Percentiles rank a stretch among this genome's conserved stretches.
Evolutionary conservation across 805 yeast genomes (phyloP).

Genomic region (Kurtzmaniella cleridarum): DNA sequence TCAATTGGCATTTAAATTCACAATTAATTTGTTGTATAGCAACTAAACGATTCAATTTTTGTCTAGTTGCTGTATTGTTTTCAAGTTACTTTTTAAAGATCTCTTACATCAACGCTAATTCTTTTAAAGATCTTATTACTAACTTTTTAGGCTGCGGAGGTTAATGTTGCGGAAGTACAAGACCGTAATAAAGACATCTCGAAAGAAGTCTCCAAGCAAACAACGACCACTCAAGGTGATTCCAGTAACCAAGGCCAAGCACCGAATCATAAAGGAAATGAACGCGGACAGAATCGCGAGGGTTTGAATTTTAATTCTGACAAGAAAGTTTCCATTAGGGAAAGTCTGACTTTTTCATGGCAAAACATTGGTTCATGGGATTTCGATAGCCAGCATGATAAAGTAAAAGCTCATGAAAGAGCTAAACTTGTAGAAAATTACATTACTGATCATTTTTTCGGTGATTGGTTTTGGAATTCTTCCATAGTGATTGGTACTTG

Average conservation of each 20-base stretch:
- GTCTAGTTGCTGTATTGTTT: no score
- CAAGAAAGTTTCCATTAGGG: slow-evolving; percentile 19
- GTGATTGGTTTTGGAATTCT: slow-evolving; percentile 70
- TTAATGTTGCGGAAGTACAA: slow-evolving; percentile 10
- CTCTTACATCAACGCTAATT: no score
- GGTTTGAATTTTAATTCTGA: slow-evolving; percentile 1
- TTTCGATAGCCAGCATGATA: slow-evolving; percentile 14
- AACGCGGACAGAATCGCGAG: not conserved
- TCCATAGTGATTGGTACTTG: slow-evolving; percentile 63
- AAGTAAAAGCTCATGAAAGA: slow-evolving; percentile 17
- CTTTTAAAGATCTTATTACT: no score
- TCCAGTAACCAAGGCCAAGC: slow-evolving; percentile 1
- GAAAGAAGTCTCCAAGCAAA: slow-evolving; percentile 6
- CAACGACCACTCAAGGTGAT: slow-evolving; percentile 14
- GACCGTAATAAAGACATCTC: slow-evolving; percentile 12
- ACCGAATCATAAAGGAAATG: not conserved
- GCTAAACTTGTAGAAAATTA: slow-evolving; percentile 46
- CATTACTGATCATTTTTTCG: slow-evolving; percentile 61
- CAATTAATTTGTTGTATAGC: no score
- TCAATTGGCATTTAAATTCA: no score
- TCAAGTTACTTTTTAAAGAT: no score
- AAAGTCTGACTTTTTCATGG: slow-evolving; percentile 37
- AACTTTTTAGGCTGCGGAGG: not conserved
- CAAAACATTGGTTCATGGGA: slow-evolving; percentile 36
- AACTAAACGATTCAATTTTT: no score